A percentile compares a stretch with the other conserved stretches of the same genome.
phyloP scores from a whole-genome alignment of 2,329 filamentous ascomycete species.

The Apiospora kogelbergensis region DNA sequence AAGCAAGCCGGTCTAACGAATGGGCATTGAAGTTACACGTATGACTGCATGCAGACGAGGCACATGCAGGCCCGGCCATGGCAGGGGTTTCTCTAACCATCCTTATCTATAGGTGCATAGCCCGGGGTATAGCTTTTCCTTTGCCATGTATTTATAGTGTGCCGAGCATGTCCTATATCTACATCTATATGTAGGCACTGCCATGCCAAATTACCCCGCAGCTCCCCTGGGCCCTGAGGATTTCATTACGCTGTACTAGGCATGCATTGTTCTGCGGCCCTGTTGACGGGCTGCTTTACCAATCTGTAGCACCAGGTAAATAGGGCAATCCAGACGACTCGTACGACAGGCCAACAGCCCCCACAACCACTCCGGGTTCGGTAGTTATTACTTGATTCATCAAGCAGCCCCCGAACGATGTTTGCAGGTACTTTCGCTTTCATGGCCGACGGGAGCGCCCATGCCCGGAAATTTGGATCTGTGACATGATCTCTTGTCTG shows the following conservation, averaged over 20 bases:
- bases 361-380: not conserved
- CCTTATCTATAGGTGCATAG: not conserved
- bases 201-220: not conserved
- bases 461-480: constrained; percentile 4
- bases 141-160: not conserved
- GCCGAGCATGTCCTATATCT: too few relatives aligned
- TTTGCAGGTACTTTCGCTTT: not conserved
- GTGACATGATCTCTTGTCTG: not conserved
- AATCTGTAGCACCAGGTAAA: not conserved
- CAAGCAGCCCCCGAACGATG: not conserved
- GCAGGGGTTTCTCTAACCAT: not conserved
- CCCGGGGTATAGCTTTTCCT: not conserved
- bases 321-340: not conserved
- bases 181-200: too few relatives aligned
- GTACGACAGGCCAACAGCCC: not conserved
- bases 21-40: not conserved
- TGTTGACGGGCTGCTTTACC: not conserved
- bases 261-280: not conserved
- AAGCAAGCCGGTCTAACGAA: not conserved
- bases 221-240: not conserved
- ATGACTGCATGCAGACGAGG: not conserved
- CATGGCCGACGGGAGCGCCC: not conserved
- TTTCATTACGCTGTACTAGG: not conserved
- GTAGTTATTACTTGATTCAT: not conserved
- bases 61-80: not conserved